These are phyloP conservation scores for Fusarium oligoseptatum DNA, from an alignment of 2,329 filamentous ascomycete genomes.

Conservation along the genomic window DNA sequence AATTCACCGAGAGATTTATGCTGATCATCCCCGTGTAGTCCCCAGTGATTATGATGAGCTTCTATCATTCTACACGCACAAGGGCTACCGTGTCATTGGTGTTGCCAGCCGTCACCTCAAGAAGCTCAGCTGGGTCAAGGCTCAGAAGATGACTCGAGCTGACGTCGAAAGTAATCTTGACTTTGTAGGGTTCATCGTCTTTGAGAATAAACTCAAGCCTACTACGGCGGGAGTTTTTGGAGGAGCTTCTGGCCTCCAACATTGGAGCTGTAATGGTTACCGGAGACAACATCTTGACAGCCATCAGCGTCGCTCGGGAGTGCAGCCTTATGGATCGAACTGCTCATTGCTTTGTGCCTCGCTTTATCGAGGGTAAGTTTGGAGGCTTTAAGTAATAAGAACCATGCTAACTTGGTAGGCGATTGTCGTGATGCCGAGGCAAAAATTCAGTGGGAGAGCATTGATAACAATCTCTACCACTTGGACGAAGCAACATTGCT, in stretches of 20 bases:
- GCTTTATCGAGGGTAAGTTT: constrained; percentile 78
- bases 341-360: constrained; percentile 92
- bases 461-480: constrained; percentile 85
- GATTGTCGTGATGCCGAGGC: constrained; percentile 80
- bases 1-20: not conserved
- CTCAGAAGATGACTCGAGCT: constrained; percentile 90
- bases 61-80: constrained; percentile 90
- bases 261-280: constrained; percentile 97
- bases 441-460: constrained; percentile 88
- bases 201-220: constrained; percentile 97
- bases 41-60: constrained; percentile 92
- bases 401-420: constrained; percentile 58
- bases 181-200: constrained; percentile 97
- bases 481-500: constrained; percentile 84
- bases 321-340: constrained; percentile 84
- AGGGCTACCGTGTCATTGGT: constrained; percentile 95
- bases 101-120: constrained; percentile 91
- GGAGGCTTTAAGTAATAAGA: not conserved
- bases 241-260: constrained; percentile 84
- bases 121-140: constrained; percentile 92
- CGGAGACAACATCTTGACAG: constrained; percentile 96
- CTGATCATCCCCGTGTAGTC: constrained; percentile 61
- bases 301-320: constrained; percentile 93
- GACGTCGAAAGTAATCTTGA: constrained; percentile 87
- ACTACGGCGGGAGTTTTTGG: constrained; percentile 83